phyloP scores from a whole-genome alignment of 2,329 filamentous ascomycete species.

The Epichloe typhina region DNA sequence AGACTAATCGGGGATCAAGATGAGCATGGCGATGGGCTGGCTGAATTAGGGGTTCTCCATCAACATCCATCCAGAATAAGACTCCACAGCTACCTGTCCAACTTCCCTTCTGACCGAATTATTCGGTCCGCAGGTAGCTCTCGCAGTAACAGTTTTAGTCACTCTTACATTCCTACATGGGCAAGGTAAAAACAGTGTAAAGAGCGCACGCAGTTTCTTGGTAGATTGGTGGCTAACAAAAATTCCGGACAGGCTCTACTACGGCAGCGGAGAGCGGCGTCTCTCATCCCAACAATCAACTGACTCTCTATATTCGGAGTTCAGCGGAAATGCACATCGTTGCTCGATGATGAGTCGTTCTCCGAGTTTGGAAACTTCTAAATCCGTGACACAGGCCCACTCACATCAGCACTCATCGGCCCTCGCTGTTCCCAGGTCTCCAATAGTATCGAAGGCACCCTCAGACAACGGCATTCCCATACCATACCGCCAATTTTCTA shows the following conservation, averaged over 20 bases:
- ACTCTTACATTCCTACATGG: conserved; percentile 38
- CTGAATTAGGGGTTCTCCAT: conserved; percentile 41
- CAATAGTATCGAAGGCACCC: not conserved
- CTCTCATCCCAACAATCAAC: conserved; percentile 31
- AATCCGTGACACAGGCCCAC: conserved; percentile 21
- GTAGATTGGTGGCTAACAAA: not conserved
- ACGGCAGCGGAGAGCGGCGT: conserved; percentile 49
- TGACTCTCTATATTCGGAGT: conserved; percentile 32
- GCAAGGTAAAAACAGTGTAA: conserved; percentile 27
- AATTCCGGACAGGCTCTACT: conserved; percentile 44
- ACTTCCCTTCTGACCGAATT: conserved; percentile 36
- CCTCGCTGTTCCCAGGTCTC: conserved; percentile 27
- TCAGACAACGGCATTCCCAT: conserved; percentile 16
- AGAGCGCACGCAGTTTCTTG: conserved; percentile 6
- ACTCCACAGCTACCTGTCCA: conserved; percentile 37
- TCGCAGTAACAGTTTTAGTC: conserved; percentile 31
- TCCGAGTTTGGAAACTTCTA: conserved; percentile 28
- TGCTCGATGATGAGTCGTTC: conserved; percentile 35
- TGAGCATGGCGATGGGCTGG: conserved; percentile 50
- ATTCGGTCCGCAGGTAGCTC: conserved; percentile 39
- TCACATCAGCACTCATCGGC: conserved; percentile 31
- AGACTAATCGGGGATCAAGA: conserved; percentile 44
- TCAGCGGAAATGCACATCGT: conserved; percentile 31
- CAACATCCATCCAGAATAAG: conserved; percentile 40
- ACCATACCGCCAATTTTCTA: conserved; percentile 18